Base-by-base conservation (phyloP, 1,139 yeast species). In the Lizanozyma gosingica region DNA sequence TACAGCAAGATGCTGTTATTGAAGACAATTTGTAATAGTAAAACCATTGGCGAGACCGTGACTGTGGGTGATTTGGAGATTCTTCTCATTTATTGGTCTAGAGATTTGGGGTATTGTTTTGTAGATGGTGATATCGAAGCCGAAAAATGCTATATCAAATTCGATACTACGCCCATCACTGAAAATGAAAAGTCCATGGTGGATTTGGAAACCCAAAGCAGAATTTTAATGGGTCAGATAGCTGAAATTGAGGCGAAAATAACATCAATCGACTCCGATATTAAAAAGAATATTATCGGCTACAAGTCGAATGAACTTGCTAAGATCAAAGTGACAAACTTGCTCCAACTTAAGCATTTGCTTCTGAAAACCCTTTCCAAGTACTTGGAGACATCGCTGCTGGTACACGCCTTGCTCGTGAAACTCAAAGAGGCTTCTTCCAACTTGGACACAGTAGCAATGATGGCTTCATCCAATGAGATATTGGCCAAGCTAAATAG, bases 401-500 rank as follows among this genome's bases (percentile, higher is more conserved):
- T 22, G 29, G 11, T 22, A 6, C 29, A 22, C 6, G 11, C 6
- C 29, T 22, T 22, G 29, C 29, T 6, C 6, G 11, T 11, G 6
- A 22, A 6, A 6, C 11, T 22, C 6, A 22, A 22, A 22, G 29
- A 22, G 11, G 29, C 29, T 6, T 22, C 29, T 22, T 6, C 29
- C 6, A 22, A 22, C 11, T 22, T 22, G 29, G 29, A 22, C 11
- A 6, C 11, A 11, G 29, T 22, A 22, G 17, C 35, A 6, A 29
- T 37, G 15, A 27, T 34, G 16, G 29, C 6, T 6, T 6, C 29
- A 6, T 22, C 29, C 6, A 87, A 83, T 55, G 65, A 71, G 43
- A 86, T 87, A 6, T 70, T 92, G 48, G 79, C 73, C 49, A 78
- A 77, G 47, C 68, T 92, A 45, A 90, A 92, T 59, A 67, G 67